Percentiles rank a stretch among this genome's conserved stretches.
phyloP scores from a whole-genome alignment of 192 early-diverging fungal species.

The Rhizophagus clarus region DNA sequence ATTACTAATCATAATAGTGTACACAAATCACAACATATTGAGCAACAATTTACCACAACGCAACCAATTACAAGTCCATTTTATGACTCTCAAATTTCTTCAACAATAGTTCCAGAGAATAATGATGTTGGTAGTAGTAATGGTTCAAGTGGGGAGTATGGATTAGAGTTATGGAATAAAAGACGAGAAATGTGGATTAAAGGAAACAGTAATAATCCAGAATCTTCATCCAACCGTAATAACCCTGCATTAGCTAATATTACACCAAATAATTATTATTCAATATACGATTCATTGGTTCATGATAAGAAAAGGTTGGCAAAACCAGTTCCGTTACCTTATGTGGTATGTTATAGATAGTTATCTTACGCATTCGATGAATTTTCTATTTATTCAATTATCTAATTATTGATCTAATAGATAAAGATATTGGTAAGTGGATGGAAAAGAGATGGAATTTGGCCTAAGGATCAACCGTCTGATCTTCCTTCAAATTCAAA shows the following conservation, averaged over 20 bases:
- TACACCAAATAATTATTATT: constrained; percentile 37
- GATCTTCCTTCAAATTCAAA: neutral
- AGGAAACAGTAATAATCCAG: neutral
- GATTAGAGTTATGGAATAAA: constrained; percentile 50
- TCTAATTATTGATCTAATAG: constrained; percentile 31
- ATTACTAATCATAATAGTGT: neutral
- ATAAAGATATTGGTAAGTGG: constrained; percentile 55
- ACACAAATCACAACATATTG: neutral
- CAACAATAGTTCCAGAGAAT: neutral
- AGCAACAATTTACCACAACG: neutral
- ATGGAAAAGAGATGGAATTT: constrained; percentile 59
- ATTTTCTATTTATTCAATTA: neutral
- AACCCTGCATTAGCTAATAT: constrained; percentile 39
- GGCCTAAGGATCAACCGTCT: constrained; percentile 33
- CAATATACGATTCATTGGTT: constrained; percentile 50
- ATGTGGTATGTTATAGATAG: constrained; percentile 40
- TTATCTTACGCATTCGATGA: neutral
- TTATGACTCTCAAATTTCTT: neutral
- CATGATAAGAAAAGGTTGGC: constrained; percentile 44
- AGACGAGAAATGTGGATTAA: constrained; percentile 51
- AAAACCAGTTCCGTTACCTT: constrained; percentile 49
- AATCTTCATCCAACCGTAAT: constrained; percentile 26
- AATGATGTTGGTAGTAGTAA: neutral
- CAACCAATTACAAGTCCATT: neutral
- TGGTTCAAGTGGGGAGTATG: constrained; percentile 16